Base-by-base conservation (phyloP, 208 protist species). In the Spongospora subterranea region DNA sequence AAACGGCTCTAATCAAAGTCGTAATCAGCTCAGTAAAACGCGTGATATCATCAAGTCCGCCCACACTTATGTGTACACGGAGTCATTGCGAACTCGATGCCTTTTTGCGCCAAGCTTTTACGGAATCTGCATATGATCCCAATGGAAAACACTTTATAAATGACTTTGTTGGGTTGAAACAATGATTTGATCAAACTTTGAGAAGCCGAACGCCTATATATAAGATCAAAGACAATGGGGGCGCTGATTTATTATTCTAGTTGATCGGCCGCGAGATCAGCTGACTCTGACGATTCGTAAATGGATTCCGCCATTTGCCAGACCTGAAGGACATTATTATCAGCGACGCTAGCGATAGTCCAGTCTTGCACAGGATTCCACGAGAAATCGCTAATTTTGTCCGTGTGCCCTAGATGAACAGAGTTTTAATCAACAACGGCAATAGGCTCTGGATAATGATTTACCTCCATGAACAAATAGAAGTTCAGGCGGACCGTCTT, bases 321-420 rank as follows among this genome's bases (percentile, higher is more conserved):
- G 35, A 98, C 90, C 90, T 99, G 97, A n/a, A 99, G 64, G 41
- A 98, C 96, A 94, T 99, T 99, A 91, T 97, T 96, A 65, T 98
- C 97, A 90, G 97, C 96, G 35, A 97, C 95, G 0, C 95, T 97
- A 39, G 96, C 95, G 71, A 98, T 92, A 39, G 98, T 89, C 97
- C 97, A 98, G 32, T 95, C 93, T 89, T 98, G 96, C 76, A 96
- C 94, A 0, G 89, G 46, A 92, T 94, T 94, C 97, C 98, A 99
- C 46, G 91, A 89, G 77, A 98, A 96, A 93, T 99, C 97, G 32
- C 94, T 95, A 45, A 99, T 95, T 88, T 97, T 96, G 39, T 93
- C 93, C 0, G 97, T 97, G 95, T 99, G 98, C 40, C 98, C 98
- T 60, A 60, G 24, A 60, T 60, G n/a, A n/a, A n/a, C n/a, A n/a